Evolutionary conservation across 73 alveolate genomes (phyloP).

Genomic region (Stentor coeruleus): DNA sequence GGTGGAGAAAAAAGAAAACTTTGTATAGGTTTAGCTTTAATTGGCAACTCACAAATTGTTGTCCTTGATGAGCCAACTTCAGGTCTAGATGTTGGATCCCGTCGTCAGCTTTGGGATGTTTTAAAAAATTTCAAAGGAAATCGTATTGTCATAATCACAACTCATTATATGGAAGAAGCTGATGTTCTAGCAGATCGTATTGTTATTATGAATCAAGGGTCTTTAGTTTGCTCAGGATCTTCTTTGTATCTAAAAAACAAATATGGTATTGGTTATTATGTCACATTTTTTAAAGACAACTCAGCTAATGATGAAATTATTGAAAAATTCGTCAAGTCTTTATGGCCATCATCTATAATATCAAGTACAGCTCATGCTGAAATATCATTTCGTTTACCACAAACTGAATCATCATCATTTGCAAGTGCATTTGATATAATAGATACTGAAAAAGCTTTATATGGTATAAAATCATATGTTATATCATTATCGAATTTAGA

Average conservation of each 20-base stretch:
- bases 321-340: slow-evolving; percentile 28
- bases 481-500: slow-evolving; percentile 91
- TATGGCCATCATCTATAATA: slow-evolving; percentile 28
- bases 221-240: slow-evolving; percentile 88
- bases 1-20: slow-evolving; percentile 97
- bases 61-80: slow-evolving; percentile 96
- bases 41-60: slow-evolving; percentile 86
- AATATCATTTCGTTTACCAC: slow-evolving; percentile 41
- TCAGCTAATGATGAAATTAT: slow-evolving; percentile 25
- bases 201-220: slow-evolving; percentile 93
- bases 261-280: slow-evolving; percentile 90
- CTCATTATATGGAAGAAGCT: slow-evolving; percentile 99
- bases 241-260: slow-evolving; percentile 83
- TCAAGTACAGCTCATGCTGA: slow-evolving; percentile 49
- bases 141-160: slow-evolving; percentile 88
- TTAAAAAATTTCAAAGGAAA: slow-evolving; percentile 81
- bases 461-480: slow-evolving; percentile 54
- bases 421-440: slow-evolving; percentile 53
- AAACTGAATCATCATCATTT: slow-evolving; percentile 46
- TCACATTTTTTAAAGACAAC: slow-evolving; percentile 44
- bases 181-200: slow-evolving; percentile 97
- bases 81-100: slow-evolving; percentile 95
- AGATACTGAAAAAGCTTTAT: slow-evolving; percentile 38
- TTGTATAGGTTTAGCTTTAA: slow-evolving; percentile 89
- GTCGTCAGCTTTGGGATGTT: slow-evolving; percentile 96